Evolutionary conservation across 2,329 filamentous ascomycete genomes (phyloP), one percentile per base, ranked within the genome.

Genomic region (Sporothrix luriei): DNA sequence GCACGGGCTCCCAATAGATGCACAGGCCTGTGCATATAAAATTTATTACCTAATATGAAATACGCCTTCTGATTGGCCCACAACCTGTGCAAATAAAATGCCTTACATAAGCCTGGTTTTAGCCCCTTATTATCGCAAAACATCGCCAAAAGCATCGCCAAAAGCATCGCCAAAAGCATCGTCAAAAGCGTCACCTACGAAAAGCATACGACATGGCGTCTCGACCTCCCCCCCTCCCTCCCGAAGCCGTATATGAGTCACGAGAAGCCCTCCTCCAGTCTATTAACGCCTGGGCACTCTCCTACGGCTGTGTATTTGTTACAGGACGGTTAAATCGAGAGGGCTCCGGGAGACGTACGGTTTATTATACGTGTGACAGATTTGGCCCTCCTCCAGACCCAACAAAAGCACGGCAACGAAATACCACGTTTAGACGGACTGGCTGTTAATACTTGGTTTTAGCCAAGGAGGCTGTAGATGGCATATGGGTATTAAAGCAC

Each of bases 201-300:
- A 29, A 29, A 29, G 29, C 29, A 29, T 29, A 29, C 43, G 14
- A 48, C 43, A 48, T 48, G 43, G 49, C 49, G 19, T 52, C 49
- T 13, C 49, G 5, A 21, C 49, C 49, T 52, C 49, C 49, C 13
- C 4, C n/a, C 49, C 49, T 52, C n/a, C 49, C 49, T 52, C 66
- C 66, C 29, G 55, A 62, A 26, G 55, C 55, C 24, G 11, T 52
- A 3, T 68, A 61, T 43, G 43, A 49, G 19, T 61, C 66, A 19
- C 43, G 54, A 10, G 54, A 59, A n/a, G 43, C 43, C 9, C 24
- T 69, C 48, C 10, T 48, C 3, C 38, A 46, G 68, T 55, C 49
- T 5, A 57, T 69, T 11, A 69, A 69, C 24, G 14, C 16, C 4
- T 69, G 68, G 68, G 68, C 59, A 13, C 49, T 51, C 1, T 14